A percentile compares a stretch with the other conserved stretches of the same genome.
These are phyloP conservation scores for Scheffersomyces segobiensis DNA, from an alignment of 1,139 yeast species.

Conservation along the genomic window DNA sequence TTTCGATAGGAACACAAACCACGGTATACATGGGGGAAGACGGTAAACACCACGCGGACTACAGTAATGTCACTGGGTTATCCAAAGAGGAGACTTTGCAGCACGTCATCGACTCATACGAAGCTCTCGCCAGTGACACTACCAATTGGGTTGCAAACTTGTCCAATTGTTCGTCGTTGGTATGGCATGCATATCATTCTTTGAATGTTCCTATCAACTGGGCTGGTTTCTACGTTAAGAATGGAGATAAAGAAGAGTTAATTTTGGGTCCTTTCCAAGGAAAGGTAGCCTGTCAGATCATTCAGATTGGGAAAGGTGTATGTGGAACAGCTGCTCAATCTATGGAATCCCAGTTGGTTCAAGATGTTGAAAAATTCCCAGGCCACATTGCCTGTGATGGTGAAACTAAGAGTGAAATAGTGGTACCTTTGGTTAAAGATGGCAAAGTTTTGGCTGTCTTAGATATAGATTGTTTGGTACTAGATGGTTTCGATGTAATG, in stretches of 20 bases:
- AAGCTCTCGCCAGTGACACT: conserved; percentile 63
- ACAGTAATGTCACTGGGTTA: conserved; percentile 44
- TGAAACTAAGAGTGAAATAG: conserved; percentile 89
- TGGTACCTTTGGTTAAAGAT: conserved; percentile 67
- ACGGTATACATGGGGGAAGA: conserved; percentile 3
- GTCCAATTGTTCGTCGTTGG: conserved; percentile 78
- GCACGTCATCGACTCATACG: conserved; percentile 58
- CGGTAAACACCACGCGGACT: conserved; percentile 60
- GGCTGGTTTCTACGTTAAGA: conserved; percentile 83
- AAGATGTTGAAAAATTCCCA: conserved; percentile 74
- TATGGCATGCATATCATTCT: conserved; percentile 86
- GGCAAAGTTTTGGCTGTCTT: conserved; percentile 67
- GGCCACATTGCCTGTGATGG: conserved; percentile 99
- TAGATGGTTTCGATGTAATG: conserved; percentile 61
- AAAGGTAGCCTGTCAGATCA: conserved; percentile 90
- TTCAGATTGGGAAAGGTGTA: conserved; percentile 79
- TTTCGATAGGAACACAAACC: conserved; percentile 4
- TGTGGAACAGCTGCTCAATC: conserved; percentile 81
- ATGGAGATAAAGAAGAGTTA: conserved; percentile 42
- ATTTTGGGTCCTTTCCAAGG: conserved; percentile 95
- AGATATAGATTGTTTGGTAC: conserved; percentile 76
- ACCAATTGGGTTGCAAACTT: conserved; percentile 86
- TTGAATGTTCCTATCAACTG: conserved; percentile 67
- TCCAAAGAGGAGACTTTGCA: conserved; percentile 61
- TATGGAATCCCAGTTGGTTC: conserved; percentile 66